These are phyloP conservation scores for Cenchrus fungigraminus DNA, from an alignment of 176 grass and related monocot species.

Conservation along the genomic window DNA sequence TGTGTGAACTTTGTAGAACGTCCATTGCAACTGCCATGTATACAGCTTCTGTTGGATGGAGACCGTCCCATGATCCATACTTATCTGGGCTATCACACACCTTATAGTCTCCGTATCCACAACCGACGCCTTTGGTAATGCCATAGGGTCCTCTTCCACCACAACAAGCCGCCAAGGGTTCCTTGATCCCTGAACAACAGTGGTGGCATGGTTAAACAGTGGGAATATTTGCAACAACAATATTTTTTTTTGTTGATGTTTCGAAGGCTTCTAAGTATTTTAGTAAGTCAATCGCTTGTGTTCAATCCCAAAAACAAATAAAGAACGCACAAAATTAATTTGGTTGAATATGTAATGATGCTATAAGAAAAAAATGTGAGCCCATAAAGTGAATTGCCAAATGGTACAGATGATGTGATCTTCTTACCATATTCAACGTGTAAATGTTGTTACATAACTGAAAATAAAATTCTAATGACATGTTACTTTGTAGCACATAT, in stretches of 20 bases:
- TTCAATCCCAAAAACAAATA: background rate
- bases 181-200: constrained; percentile 46
- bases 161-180: constrained; percentile 64
- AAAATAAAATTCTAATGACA: too few relatives aligned
- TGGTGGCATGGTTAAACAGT: constrained; percentile 9
- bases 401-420: too few relatives aligned
- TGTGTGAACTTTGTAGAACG: constrained; percentile 46
- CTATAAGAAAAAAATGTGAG: too few relatives aligned
- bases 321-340: too few relatives aligned
- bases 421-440: too few relatives aligned
- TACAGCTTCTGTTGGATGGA: constrained; percentile 67
- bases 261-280: background rate
- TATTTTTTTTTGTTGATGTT: background rate
- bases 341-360: too few relatives aligned
- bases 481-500: too few relatives aligned
- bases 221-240: background rate
- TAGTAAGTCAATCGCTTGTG: background rate
- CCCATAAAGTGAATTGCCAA: too few relatives aligned
- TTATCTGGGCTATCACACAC: constrained; percentile 58
- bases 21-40: constrained; percentile 59
- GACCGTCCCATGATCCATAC: constrained; percentile 72
- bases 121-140: constrained; percentile 28
- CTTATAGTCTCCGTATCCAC: constrained; percentile 49
- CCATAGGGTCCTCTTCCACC: constrained; percentile 60
- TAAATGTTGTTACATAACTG: too few relatives aligned